Percentiles rank a stretch among this genome's conserved stretches.
Evolutionary conservation across 768 basidiomycete genomes (phyloP).

Genomic region (Daedaleopsis sinensis): DNA sequence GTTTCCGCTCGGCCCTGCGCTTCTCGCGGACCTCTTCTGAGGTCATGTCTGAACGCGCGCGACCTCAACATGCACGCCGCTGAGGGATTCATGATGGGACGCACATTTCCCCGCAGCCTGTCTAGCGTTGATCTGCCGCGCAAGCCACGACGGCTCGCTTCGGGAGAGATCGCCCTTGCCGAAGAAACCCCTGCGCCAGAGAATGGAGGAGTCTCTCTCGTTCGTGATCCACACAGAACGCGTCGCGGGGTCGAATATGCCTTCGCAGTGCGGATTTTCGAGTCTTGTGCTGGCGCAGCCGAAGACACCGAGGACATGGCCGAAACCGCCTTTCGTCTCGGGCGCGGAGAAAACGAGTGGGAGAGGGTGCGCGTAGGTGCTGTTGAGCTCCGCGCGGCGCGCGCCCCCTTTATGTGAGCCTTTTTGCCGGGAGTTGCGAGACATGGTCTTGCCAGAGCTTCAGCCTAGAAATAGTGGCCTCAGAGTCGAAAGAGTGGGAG

Average conservation of each 20-base stretch:
- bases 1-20: constrained; percentile 84
- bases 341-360: constrained; percentile 54
- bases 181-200: constrained; percentile 95
- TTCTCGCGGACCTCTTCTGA: constrained; percentile 91
- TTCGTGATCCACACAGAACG: constrained; percentile 88
- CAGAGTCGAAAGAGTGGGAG: background rate
- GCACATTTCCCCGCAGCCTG: constrained; percentile 57
- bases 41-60: constrained; percentile 53
- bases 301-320: constrained; percentile 48
- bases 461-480: constrained; percentile 2
- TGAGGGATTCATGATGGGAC: background rate
- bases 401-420: constrained; percentile 50
- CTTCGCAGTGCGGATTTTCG: constrained; percentile 74
- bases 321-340: constrained; percentile 27
- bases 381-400: constrained; percentile 63
- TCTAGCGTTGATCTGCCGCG: constrained; percentile 69
- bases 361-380: constrained; percentile 71
- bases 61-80: too few relatives aligned
- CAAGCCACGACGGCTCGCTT: constrained; percentile 94
- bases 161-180: constrained; percentile 95
- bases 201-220: constrained; percentile 58
- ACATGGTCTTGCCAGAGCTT: constrained; percentile 38
- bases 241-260: constrained; percentile 75
- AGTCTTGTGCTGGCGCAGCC: constrained; percentile 56
- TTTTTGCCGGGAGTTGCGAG: constrained; percentile 41